Conservation (phyloP, 495 filamentous ascomycete genomes). For the Penicillium tannophilum region DNA sequence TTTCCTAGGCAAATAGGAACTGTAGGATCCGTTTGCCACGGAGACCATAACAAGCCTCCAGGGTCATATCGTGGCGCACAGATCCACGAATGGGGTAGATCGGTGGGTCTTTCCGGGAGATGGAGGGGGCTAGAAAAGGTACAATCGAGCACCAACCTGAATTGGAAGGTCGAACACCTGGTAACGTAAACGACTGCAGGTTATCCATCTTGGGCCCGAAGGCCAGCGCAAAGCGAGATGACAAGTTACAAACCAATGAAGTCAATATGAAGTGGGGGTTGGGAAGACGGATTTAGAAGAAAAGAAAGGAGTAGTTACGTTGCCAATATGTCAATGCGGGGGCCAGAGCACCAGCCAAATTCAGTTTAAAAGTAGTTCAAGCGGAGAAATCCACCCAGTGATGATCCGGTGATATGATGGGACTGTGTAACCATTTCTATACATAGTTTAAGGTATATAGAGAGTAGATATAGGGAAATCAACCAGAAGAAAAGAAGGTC, state of each 20-base stretch:
- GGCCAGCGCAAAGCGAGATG: constrained; percentile 18
- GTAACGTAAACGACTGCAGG: constrained; percentile 27
- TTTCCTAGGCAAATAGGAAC: neutral
- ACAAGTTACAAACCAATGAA: constrained; percentile 22
- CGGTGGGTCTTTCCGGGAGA: constrained; percentile 2
- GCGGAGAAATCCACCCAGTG: constrained; percentile 6
- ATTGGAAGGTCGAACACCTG: constrained; percentile 24
- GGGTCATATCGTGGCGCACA: neutral
- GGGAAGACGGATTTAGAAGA: constrained; percentile 25
- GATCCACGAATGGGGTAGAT: constrained; percentile 7
- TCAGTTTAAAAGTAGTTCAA: constrained; percentile 11
- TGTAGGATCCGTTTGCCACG: constrained; percentile 1
- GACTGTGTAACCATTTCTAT: constrained; percentile 22
- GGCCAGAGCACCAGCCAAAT: constrained; percentile 27
- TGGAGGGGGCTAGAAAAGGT: constrained; percentile 1
- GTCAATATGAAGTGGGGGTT: constrained; percentile 11
- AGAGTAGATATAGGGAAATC: constrained; percentile 3
- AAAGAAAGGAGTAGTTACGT: constrained; percentile 29
- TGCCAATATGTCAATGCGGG: constrained; percentile 14
- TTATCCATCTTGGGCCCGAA: constrained; percentile 35
- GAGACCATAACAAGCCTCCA: neutral
- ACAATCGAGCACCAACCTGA: constrained; percentile 31
- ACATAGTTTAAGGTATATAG: neutral
- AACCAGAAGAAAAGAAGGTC: constrained; percentile 11
- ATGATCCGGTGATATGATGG: constrained; percentile 19